These are phyloP conservation scores for Mixia osmundae DNA, from an alignment of 1,284 basidiomycete genomes.

Conservation along the genomic window DNA sequence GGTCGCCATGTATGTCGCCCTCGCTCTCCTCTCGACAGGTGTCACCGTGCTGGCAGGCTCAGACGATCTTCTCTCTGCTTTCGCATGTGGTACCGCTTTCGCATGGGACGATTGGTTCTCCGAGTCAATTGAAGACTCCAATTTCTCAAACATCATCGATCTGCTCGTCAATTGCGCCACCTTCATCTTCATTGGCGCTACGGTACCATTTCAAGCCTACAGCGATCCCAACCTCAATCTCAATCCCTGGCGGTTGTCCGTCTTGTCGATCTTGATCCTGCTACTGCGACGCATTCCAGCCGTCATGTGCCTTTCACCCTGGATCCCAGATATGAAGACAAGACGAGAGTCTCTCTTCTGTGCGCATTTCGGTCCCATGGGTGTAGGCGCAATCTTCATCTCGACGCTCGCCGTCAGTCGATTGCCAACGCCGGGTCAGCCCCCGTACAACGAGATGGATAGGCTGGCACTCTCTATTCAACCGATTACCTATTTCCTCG, in stretches of 20 bases:
- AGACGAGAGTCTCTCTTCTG: constrained; percentile 52
- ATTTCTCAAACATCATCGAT: constrained; percentile 77
- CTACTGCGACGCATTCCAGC: constrained; percentile 57
- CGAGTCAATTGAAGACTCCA: constrained; percentile 69
- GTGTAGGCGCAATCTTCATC: constrained; percentile 51
- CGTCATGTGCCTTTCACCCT: constrained; percentile 56
- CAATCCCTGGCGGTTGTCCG: constrained; percentile 55
- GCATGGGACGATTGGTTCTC: constrained; percentile 89
- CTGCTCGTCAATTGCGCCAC: constrained; percentile 17
- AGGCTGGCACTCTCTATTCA: constrained; percentile 50
- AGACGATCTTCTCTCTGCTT: constrained; percentile 80
- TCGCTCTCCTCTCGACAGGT: constrained; percentile 51
- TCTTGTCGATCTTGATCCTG: constrained; percentile 53
- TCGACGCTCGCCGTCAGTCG: constrained; percentile 34
- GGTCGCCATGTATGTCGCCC: constrained; percentile 64
- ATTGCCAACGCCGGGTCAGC: constrained; percentile 13
- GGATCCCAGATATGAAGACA: constrained; percentile 82
- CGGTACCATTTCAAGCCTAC: constrained; percentile 73
- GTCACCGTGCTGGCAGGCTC: constrained; percentile 66
- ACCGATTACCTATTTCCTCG: constrained; percentile 76
- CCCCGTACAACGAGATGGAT: constrained; percentile 37
- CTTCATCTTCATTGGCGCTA: constrained; percentile 80
- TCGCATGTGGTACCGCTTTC: constrained; percentile 85
- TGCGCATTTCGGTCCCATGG: constrained; percentile 54
- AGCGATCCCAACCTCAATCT: constrained; percentile 41